Conservation (phyloP, 2,329 filamentous ascomycete genomes). For the Xylaria sp. region DNA sequence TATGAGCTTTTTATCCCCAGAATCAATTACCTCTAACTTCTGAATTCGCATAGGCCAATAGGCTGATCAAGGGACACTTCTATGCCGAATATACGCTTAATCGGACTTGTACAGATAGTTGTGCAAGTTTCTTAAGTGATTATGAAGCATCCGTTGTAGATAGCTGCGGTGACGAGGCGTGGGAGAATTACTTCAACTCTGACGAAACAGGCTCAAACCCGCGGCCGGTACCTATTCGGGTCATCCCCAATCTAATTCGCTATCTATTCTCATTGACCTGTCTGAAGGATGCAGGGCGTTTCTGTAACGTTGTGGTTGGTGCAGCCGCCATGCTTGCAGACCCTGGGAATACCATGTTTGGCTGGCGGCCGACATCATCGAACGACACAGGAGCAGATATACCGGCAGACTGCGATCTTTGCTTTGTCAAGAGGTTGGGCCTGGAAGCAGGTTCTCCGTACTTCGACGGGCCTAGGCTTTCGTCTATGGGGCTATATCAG, state of each 20-base stretch:
- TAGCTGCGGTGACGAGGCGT: background rate
- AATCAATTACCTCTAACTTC: too few species aligned
- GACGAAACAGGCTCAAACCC: background rate
- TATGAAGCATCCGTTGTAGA: background rate
- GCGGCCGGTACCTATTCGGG: background rate
- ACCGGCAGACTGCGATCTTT: conserved; percentile 17
- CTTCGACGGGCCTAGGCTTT: conserved; percentile 10
- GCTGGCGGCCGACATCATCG: background rate
- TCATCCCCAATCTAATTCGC: background rate
- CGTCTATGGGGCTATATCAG: conserved; percentile 15
- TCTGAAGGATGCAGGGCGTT: background rate
- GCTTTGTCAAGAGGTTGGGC: conserved; percentile 9
- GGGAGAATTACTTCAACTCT: background rate
- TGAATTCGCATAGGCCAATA: too few species aligned
- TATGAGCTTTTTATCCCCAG: too few species aligned
- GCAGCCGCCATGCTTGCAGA: background rate
- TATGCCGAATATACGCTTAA: background rate
- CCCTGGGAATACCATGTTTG: background rate
- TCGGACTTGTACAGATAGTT: background rate
- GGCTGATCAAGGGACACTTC: too few species aligned
- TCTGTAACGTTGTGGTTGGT: conserved; percentile 2
- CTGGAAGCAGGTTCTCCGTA: conserved; percentile 18
- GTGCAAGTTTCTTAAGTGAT: background rate
- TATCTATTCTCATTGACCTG: background rate
- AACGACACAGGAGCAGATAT: background rate